A percentile compares a stretch with the other conserved stretches of the same genome.
Evolutionary conservation across 1,284 basidiomycete species (phyloP).

Genomic region (Tilletiaria anomala): DNA sequence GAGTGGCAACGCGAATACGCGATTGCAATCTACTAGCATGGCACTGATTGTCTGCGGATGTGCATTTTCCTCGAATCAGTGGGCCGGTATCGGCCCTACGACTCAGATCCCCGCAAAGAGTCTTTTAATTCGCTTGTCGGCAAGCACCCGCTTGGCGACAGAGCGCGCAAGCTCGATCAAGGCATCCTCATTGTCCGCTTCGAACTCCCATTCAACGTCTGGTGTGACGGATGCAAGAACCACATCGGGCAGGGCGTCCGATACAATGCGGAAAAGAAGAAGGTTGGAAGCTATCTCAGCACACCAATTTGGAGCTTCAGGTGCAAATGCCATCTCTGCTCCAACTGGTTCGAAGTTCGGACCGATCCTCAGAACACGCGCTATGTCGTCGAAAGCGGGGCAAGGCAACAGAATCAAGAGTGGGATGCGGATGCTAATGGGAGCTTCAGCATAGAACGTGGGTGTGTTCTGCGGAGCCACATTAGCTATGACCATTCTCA

Average conservation of each 20-base stretch:
- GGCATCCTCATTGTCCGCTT: conserved; percentile 77
- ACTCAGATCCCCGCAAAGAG: conserved; percentile 10
- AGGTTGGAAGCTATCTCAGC: conserved; percentile 84
- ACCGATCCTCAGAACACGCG: conserved; percentile 94
- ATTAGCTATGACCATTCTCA: background rate
- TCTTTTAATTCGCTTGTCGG: too few relatives aligned
- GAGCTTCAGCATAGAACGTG: conserved; percentile 73
- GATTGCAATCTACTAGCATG: too few relatives aligned
- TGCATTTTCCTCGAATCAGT: too few relatives aligned
- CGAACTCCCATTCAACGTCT: conserved; percentile 80
- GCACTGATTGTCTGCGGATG: too few relatives aligned
- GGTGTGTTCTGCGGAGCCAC: conserved; percentile 12
- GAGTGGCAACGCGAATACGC: too few relatives aligned
- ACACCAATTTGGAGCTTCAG: conserved; percentile 87
- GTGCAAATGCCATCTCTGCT: conserved; percentile 91
- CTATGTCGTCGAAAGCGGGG: conserved; percentile 82
- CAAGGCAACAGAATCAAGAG: conserved; percentile 75
- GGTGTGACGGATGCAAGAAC: conserved; percentile 50
- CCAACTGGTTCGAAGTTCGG: conserved; percentile 85
- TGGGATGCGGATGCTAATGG: conserved; percentile 95
- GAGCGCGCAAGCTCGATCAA: conserved; percentile 80
- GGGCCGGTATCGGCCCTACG: conserved; percentile 28
- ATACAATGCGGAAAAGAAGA: conserved; percentile 96
- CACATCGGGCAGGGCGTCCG: conserved; percentile 43
- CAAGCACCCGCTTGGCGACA: conserved; percentile 61